Evolutionary conservation across 2,329 filamentous ascomycete species (phyloP), one percentile per base, ranked within the genome.

Genomic region (Paradendryphiella salina): DNA sequence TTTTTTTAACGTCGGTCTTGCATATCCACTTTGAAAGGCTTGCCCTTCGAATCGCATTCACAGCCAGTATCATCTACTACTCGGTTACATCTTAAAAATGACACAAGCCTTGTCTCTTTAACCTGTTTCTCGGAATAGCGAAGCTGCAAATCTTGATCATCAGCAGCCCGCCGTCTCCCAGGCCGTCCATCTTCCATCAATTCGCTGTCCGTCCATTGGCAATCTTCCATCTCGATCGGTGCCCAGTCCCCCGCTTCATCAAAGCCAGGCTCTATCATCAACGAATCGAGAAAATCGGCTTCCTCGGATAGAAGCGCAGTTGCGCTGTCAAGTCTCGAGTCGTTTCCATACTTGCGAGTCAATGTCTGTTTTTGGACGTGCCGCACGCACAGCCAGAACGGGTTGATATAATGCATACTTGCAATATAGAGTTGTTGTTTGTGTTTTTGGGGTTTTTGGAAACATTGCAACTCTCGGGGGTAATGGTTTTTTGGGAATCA

Each of bases 161-260:
- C 20, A n/a, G 7, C 11, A 10, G 10, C 6, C 8, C 35, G 18
- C 7, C 46, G 38, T 14, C 46, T 31, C 7, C 38, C 46, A 0
- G 38, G 46, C 3, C 46, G 31, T 14, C 38, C 46, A 36, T 43
- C 17, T 3, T 48, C 46, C n/a, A 36, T 35, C 5, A 48, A 7
- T 7, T 48, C 46, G 7, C 36, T 23, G 17, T 48, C 46, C 1
- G 31, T 43, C 37, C 33, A 36, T 4, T 48, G 32, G 0, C 2
- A 2, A 2, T 37, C 38, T 1, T 48, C 7, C 7, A 46, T 3
- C 13, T 45, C 23, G 4, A 17, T 13, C 1, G 13, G 11, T 0
- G 35, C 15, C 32, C 33, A 28, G 1, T 45, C 42, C 3, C 42
- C 28, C 3, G 18, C 3, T 1, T 31, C 33, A 3, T n/a, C 8